These are phyloP conservation scores for Colletotrichum shisoi DNA, from an alignment of 2,329 filamentous ascomycete species.

Conservation along the genomic window DNA sequence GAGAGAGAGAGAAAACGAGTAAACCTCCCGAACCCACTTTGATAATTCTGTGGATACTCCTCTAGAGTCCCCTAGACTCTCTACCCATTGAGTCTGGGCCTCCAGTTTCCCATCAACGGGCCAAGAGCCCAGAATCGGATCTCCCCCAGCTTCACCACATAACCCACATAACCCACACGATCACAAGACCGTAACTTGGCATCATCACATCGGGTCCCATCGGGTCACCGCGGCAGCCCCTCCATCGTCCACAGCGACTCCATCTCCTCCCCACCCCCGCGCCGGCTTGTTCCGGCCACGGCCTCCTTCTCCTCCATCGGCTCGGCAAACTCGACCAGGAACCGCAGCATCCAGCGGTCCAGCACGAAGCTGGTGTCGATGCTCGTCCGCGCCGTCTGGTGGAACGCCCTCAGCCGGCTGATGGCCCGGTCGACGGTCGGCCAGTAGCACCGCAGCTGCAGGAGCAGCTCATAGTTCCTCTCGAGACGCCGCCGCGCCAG, in stretches of 20 bases:
- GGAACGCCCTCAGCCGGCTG: conserved; percentile 52
- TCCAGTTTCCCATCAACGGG: conserved; percentile 5
- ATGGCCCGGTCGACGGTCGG: conserved; percentile 51
- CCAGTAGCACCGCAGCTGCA: conserved; percentile 53
- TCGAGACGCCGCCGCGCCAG: conserved; percentile 50
- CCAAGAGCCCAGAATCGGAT: conserved; percentile 32
- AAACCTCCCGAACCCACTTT: neutral
- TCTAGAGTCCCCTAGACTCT: too few relatives aligned
- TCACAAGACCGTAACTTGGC: too few relatives aligned
- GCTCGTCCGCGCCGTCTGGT: conserved; percentile 51
- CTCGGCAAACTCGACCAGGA: conserved; percentile 47
- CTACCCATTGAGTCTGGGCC: too few relatives aligned
- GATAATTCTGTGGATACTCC: neutral
- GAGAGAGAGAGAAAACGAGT: neutral
- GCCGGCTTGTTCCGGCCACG: conserved; percentile 34
- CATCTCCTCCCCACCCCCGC: conserved; percentile 39
- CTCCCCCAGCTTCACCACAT: conserved; percentile 27
- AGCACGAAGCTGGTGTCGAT: conserved; percentile 51
- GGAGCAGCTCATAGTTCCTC: conserved; percentile 55
- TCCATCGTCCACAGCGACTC: conserved; percentile 40
- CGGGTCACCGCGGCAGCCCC: conserved; percentile 29
- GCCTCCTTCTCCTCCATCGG: conserved; percentile 45
- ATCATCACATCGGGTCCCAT: neutral
- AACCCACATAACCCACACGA: conserved; percentile 26
- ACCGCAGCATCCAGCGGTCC: conserved; percentile 54